A percentile compares a stretch with the other conserved stretches of the same genome.
These are phyloP conservation scores for Lecanicillium sp. DNA, from an alignment of 2,329 filamentous ascomycete species.

Conservation along the genomic window DNA sequence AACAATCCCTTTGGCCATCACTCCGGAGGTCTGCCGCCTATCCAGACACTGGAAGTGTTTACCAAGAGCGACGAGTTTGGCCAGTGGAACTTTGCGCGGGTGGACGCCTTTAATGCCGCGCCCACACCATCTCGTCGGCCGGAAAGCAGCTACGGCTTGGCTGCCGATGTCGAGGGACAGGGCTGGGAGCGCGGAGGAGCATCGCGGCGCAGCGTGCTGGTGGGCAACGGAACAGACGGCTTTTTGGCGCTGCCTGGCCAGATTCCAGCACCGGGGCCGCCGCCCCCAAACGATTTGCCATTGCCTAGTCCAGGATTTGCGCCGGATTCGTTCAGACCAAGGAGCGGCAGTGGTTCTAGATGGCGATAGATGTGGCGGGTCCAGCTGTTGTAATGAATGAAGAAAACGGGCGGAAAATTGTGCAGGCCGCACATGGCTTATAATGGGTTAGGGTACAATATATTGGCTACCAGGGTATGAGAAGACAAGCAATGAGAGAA, in stretches of 20 bases:
- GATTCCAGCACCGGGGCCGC: conserved; percentile 9
- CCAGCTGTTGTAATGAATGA: too few relatives aligned
- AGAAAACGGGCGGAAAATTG: too few relatives aligned
- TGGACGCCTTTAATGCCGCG: conserved; percentile 25
- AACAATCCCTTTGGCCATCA: conserved; percentile 48
- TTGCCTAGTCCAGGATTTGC: conserved; percentile 1
- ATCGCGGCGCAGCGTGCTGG: conserved; percentile 41
- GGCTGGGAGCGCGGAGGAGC: conserved; percentile 45
- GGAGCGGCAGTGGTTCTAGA: conserved; percentile 7
- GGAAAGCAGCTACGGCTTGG: conserved; percentile 48
- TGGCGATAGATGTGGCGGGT: too few relatives aligned
- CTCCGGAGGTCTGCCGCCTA: conserved; percentile 27
- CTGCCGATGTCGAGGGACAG: conserved; percentile 37
- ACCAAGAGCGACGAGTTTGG: conserved; percentile 51
- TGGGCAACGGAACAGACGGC: conserved; percentile 41
- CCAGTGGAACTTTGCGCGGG: conserved; percentile 49
- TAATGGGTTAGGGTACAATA: too few relatives aligned
- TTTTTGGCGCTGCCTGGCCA: conserved; percentile 43
- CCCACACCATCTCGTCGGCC: conserved; percentile 29
- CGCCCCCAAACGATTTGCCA: conserved; percentile 7
- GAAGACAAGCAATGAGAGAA: too few relatives aligned
- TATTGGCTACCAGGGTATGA: too few relatives aligned
- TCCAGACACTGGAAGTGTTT: conserved; percentile 50
- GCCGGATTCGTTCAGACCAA: conserved; percentile 9
- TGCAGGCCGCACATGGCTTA: too few relatives aligned